Conservation (phyloP, 1,284 basidiomycete genomes). For the Puccinia novopanici region DNA sequence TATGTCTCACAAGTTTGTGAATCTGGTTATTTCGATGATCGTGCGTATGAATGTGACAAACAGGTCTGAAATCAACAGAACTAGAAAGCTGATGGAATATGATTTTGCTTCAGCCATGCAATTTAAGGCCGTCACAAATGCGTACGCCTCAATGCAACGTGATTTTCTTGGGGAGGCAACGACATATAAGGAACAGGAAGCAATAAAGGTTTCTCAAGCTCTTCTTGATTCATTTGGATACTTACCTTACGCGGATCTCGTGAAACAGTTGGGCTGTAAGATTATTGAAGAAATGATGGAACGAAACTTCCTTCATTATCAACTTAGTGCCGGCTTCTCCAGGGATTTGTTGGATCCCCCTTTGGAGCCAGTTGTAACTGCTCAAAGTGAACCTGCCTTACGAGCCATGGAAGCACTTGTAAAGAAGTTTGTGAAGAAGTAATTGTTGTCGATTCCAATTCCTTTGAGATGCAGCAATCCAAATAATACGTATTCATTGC, state of each 20-base stretch:
- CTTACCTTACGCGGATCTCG: not conserved
- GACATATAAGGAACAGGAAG: not conserved
- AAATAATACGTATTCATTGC: too few relatives aligned
- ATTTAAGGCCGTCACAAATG: not conserved
- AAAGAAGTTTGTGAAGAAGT: not conserved
- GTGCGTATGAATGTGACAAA: not conserved
- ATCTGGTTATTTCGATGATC: constrained; percentile 2
- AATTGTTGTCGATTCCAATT: not conserved
- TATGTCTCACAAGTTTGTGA: too few relatives aligned
- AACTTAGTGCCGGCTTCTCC: not conserved
- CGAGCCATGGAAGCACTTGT: not conserved
- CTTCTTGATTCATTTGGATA: not conserved
- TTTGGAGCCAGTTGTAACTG: not conserved
- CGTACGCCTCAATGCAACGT: not conserved
- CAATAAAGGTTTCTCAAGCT: not conserved
- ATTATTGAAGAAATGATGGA: constrained; percentile 7
- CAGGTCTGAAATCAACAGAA: constrained; percentile 4
- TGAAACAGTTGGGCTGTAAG: not conserved
- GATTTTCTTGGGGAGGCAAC: constrained; percentile 9
- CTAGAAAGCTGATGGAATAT: not conserved
- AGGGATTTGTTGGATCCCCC: not conserved
- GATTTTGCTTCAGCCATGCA: not conserved
- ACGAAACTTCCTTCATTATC: not conserved
- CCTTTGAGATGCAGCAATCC: too few relatives aligned
- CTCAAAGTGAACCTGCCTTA: too few relatives aligned